phyloP scores from a whole-genome alignment of 23 red algal species.

The Agarophyton chilense region DNA sequence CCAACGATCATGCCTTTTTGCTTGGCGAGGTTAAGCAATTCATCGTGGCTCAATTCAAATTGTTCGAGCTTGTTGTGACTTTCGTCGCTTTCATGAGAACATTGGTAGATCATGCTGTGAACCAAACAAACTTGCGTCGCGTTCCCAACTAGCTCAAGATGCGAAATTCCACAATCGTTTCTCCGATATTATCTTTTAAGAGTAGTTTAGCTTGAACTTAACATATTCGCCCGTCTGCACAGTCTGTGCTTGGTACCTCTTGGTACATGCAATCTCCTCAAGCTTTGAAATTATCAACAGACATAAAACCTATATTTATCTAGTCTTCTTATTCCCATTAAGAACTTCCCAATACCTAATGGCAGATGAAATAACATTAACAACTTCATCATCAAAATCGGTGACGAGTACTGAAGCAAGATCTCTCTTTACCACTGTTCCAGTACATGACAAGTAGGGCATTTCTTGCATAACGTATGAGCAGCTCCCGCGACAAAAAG shows the following conservation, averaged over 20 bases:
- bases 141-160: neutral
- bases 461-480: no score
- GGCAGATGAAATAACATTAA: no score
- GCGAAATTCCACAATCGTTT: neutral
- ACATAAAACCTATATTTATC: no score
- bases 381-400: no score
- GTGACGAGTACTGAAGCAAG: no score
- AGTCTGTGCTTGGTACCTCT: neutral
- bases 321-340: no score
- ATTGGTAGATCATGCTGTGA: neutral
- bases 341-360: no score
- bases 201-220: conserved; percentile 3
- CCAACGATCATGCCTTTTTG: neutral
- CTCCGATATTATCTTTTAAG: neutral
- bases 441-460: no score
- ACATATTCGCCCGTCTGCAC: neutral
- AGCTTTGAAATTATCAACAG: conserved; percentile 1
- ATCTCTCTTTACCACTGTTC: no score
- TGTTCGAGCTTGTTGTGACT: conserved; percentile 3
- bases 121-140: neutral
- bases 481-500: no score
- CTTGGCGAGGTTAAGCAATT: neutral
- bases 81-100: neutral
- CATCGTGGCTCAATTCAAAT: neutral
- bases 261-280: neutral